phyloP scores from a whole-genome alignment of 192 early-diverging fungal genomes.

The Spizellomyces punctatus region DNA sequence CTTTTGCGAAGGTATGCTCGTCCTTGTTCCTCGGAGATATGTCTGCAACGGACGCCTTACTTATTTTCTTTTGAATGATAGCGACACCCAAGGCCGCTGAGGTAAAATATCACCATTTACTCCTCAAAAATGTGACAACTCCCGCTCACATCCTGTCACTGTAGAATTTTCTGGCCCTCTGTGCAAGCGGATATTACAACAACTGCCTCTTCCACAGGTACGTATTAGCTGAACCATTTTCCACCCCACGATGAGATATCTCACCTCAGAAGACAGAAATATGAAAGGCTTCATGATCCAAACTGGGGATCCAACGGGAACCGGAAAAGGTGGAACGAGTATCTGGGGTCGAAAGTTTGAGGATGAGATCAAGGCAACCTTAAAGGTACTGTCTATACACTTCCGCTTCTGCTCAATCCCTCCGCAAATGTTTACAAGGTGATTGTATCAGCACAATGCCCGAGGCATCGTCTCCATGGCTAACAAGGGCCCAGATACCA shows the following conservation, averaged over 20 bases:
- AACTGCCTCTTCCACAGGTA: constrained; percentile 79
- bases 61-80: neutral
- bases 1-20: constrained; percentile 79
- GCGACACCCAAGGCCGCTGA: constrained; percentile 73
- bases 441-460: constrained; percentile 68
- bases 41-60: neutral
- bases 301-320: constrained; percentile 59
- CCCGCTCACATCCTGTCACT: neutral
- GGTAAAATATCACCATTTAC: constrained; percentile 40
- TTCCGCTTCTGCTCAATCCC: neutral
- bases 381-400: constrained; percentile 58
- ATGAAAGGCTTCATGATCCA: constrained; percentile 64
- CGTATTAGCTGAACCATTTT: constrained; percentile 27
- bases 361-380: constrained; percentile 57
- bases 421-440: neutral
- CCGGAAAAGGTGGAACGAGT: constrained; percentile 50
- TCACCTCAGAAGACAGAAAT: constrained; percentile 76
- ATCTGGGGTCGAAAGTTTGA: constrained; percentile 50
- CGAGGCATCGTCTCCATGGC: constrained; percentile 93
- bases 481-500: constrained; percentile 86
- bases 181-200: constrained; percentile 92
- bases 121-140: neutral
- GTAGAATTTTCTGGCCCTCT: constrained; percentile 95
- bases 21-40: neutral
- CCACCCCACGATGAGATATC: constrained; percentile 10